Percentiles rank a stretch among this genome's conserved stretches.
phyloP scores from a whole-genome alignment of 495 filamentous ascomycete genomes.

The Hypoxylon crocopeplum region DNA sequence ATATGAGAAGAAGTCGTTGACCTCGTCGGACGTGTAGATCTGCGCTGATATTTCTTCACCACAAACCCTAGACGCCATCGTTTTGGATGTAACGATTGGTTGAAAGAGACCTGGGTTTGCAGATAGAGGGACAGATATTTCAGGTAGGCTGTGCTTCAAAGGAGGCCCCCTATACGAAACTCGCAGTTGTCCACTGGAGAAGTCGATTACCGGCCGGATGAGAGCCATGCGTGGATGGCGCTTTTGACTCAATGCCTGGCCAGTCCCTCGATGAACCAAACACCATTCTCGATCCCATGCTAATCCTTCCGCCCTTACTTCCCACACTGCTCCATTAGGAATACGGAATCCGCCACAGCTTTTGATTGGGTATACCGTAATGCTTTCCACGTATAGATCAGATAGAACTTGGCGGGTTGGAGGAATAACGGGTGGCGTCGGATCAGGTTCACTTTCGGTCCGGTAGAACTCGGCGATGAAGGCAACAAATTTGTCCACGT shows the following conservation, averaged over 20 bases:
- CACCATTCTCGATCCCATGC: constrained; percentile 97
- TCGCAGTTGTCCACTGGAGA: constrained; percentile 56
- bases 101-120: constrained; percentile 61
- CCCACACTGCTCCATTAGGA: constrained; percentile 69
- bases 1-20: constrained; percentile 76
- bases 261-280: constrained; percentile 81
- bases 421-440: background rate
- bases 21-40: constrained; percentile 66
- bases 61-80: constrained; percentile 70
- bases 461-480: constrained; percentile 84
- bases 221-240: constrained; percentile 83
- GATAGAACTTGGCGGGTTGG: constrained; percentile 12
- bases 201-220: constrained; percentile 72
- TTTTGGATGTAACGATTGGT: constrained; percentile 35
- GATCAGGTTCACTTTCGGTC: constrained; percentile 47
- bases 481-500: constrained; percentile 70
- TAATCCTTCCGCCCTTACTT: constrained; percentile 76
- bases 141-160: constrained; percentile 39
- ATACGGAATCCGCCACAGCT: constrained; percentile 82
- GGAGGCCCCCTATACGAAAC: constrained; percentile 59
- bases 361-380: constrained; percentile 84
- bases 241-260: constrained; percentile 81
- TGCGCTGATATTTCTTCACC: constrained; percentile 75
- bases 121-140: constrained; percentile 70
- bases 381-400: constrained; percentile 60